phyloP scores from a whole-genome alignment of 192 early-diverging fungal genomes.

The Diversispora epigaea region DNA sequence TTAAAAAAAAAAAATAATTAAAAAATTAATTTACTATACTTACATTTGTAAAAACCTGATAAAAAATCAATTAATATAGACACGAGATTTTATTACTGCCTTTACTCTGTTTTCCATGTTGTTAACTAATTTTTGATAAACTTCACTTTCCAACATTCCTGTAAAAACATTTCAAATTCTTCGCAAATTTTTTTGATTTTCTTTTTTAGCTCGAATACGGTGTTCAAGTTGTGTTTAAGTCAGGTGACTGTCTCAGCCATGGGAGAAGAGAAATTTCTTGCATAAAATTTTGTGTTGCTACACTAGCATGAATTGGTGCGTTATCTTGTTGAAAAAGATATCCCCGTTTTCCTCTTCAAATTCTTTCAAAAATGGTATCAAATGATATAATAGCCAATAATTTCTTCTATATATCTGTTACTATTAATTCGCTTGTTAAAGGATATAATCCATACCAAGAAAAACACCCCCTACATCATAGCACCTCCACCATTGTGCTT shows the following conservation, averaged over 20 bases:
- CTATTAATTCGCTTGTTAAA: neutral
- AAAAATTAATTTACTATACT: neutral
- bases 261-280: neutral
- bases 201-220: neutral
- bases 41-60: neutral
- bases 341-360: neutral
- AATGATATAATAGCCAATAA: neutral
- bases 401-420: neutral
- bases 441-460: neutral
- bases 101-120: neutral
- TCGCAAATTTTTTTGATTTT: neutral
- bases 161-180: neutral
- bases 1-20: neutral
- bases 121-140: neutral
- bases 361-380: neutral
- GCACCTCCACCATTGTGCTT: neutral
- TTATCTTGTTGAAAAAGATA: neutral
- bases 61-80: neutral
- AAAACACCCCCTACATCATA: neutral
- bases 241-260: neutral
- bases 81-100: neutral
- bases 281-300: neutral
- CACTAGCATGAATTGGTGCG: neutral
- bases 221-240: neutral
- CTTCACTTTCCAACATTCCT: neutral